Evolutionary conservation across 2,329 filamentous ascomycete genomes (phyloP).

Genomic region (Domatiomyces catenatus): DNA sequence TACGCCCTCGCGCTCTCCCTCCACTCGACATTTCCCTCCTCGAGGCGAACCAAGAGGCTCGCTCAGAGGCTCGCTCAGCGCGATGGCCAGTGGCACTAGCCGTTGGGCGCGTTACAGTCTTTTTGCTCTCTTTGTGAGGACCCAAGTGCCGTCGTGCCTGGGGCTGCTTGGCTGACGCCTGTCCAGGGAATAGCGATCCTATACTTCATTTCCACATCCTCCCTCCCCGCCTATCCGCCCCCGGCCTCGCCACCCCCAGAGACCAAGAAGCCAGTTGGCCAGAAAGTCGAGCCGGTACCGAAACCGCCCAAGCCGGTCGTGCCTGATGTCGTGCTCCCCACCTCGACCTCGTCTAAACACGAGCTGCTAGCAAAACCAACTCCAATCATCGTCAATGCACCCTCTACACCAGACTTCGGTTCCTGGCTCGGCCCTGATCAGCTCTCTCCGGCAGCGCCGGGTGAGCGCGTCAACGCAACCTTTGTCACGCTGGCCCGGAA

Average conservation of each 20-base stretch:
- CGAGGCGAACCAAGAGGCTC: background rate
- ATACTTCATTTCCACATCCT: constrained; percentile 63
- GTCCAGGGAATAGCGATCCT: constrained; percentile 51
- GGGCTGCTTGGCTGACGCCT: constrained; percentile 12
- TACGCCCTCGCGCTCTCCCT: background rate
- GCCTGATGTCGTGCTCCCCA: background rate
- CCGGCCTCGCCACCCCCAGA: background rate
- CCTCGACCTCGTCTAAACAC: background rate
- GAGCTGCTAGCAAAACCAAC: background rate
- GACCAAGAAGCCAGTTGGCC: background rate
- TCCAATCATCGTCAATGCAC: background rate
- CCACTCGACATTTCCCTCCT: background rate
- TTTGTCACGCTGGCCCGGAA: constrained; percentile 95
- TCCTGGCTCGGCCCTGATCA: constrained; percentile 2
- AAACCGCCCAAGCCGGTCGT: background rate
- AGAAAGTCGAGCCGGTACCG: background rate
- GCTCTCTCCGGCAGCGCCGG: constrained; percentile 36
- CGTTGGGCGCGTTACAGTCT: constrained; percentile 49
- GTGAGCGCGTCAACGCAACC: constrained; percentile 82
- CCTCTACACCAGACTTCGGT: constrained; percentile 2
- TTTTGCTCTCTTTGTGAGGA: constrained; percentile 66
- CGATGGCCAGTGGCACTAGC: constrained; percentile 23
- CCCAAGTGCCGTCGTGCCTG: background rate
- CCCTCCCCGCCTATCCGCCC: constrained; percentile 22
- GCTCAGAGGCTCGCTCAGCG: background rate